Conservation (phyloP, 2,329 filamentous ascomycete species). For the Metarhizium anisopliae region DNA sequence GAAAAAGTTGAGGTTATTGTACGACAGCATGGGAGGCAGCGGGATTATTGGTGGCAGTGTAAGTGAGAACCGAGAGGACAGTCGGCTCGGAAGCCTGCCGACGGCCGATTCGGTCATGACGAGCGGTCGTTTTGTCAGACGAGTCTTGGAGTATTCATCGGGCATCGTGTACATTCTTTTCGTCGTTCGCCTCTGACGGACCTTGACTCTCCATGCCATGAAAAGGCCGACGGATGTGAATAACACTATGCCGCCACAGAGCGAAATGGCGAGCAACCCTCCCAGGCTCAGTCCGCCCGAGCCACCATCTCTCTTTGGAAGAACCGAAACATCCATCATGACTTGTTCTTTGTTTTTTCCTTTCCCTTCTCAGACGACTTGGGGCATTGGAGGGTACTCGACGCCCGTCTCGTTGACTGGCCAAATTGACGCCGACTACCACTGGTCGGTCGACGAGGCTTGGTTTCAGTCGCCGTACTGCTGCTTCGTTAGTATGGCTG, state of each 20-base stretch:
- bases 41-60: conserved; percentile 16
- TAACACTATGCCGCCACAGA: conserved; percentile 38
- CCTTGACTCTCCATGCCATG: conserved; percentile 28
- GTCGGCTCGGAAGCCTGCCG: conserved; percentile 11
- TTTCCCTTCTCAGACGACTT: background rate
- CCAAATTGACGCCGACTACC: background rate
- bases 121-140: conserved; percentile 22
- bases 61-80: conserved; percentile 22
- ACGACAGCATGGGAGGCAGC: conserved; percentile 24
- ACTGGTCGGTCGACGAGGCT: background rate
- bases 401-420: background rate
- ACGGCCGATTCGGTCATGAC: conserved; percentile 8
- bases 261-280: conserved; percentile 35
- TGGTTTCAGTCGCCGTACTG: background rate
- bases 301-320: conserved; percentile 1
- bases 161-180: conserved; percentile 21
- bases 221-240: conserved; percentile 34
- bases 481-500: background rate
- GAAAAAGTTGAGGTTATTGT: conserved; percentile 21
- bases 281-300: conserved; percentile 21
- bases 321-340: conserved; percentile 2
- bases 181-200: conserved; percentile 10
- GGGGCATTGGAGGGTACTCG: background rate
- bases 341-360: background rate
- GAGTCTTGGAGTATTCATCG: conserved; percentile 16